Evolutionary conservation across 257 asterid genomes (phyloP).

Genomic region (Prunella vulgaris): DNA sequence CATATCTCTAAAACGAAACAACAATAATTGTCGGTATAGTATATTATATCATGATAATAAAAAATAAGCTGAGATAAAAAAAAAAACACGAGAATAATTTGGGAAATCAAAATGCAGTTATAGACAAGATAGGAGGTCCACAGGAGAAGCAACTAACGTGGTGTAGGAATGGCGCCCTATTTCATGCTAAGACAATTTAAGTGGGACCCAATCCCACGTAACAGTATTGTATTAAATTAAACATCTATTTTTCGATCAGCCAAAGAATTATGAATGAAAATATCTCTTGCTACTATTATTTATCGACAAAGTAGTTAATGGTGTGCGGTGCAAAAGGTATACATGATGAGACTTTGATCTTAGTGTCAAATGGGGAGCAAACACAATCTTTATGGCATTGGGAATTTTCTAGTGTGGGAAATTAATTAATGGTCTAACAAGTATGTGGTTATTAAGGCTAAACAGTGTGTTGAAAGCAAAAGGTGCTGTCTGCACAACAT

Average conservation of each 20-base stretch:
- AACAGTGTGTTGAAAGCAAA: constrained; percentile 14
- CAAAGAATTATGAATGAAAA: neutral
- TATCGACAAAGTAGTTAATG: neutral
- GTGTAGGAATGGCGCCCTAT: constrained; percentile 26
- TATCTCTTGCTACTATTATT: neutral
- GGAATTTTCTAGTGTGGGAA: neutral
- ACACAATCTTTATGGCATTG: constrained; percentile 12
- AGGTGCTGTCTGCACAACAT: constrained; percentile 16
- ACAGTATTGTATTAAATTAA: neutral
- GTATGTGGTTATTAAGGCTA: constrained; percentile 11
- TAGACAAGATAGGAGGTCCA: constrained; percentile 21
- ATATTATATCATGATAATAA: neutral
- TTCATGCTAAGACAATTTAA: constrained; percentile 13
- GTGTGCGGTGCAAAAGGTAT: too few relatives aligned
- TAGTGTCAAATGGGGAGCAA: constrained; percentile 19
- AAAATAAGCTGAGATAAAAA: neutral
- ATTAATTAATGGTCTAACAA: neutral
- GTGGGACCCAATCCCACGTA: neutral
- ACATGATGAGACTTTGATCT: neutral
- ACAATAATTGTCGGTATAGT: neutral
- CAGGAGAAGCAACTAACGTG: constrained; percentile 25
- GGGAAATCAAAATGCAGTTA: neutral
- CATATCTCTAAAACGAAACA: neutral
- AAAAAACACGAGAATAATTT: constrained; percentile 5
- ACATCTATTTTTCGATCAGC: neutral